These are phyloP conservation scores for Angophora floribunda DNA, from an alignment of 345 rosid species.

Conservation along the genomic window DNA sequence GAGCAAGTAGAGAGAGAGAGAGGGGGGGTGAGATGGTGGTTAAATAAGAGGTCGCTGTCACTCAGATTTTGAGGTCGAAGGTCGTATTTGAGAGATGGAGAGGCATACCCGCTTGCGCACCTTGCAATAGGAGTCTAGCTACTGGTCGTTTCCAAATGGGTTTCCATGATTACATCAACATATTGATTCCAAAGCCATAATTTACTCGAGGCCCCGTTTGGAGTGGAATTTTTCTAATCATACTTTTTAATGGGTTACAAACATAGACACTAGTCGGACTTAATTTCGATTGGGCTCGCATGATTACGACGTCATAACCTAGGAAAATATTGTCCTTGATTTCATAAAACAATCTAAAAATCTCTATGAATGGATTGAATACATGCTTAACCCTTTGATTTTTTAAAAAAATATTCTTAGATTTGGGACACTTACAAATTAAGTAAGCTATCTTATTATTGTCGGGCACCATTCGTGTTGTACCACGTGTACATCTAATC, in stretches of 20 bases:
- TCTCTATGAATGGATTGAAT: background rate
- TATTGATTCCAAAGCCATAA: background rate
- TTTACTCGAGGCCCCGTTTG: background rate
- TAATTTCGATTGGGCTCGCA: background rate
- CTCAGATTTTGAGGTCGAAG: constrained; percentile 52
- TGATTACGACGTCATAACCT: no score
- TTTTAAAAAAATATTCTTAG: background rate
- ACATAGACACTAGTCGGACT: background rate
- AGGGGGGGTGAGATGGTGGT: constrained; percentile 18
- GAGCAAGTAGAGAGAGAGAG: constrained; percentile 4
- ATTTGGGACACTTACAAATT: background rate
- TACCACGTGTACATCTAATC: background rate
- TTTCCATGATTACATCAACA: background rate
- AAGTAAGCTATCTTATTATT: background rate
- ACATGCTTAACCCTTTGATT: background rate
- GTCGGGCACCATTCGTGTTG: background rate
- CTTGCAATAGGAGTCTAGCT: background rate
- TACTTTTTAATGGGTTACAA: background rate
- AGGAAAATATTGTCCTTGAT: background rate
- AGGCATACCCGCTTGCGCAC: constrained; percentile 19
- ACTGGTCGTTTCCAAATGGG: background rate
- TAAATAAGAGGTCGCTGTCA: constrained; percentile 32
- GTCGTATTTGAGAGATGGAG: constrained; percentile 46
- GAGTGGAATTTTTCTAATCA: background rate
- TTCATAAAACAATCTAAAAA: background rate